Conservation (phyloP, 306 rosid genomes). For the Cicer judaicum region DNA sequence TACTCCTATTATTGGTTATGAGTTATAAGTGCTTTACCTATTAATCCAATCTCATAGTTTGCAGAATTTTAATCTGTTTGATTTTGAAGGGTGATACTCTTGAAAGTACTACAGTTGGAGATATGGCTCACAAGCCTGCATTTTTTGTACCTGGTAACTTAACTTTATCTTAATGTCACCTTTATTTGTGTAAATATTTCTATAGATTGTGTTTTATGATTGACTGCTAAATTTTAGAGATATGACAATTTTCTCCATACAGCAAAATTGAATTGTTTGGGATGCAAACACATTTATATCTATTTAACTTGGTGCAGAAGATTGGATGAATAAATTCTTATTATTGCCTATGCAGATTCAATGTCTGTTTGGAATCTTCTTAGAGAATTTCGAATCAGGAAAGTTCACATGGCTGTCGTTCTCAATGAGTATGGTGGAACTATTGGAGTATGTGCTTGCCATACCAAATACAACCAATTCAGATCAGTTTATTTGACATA, state of each 20-base stretch:
- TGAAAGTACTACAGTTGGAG: conserved; percentile 82
- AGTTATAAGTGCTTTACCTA: conserved; percentile 47
- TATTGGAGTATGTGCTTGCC: conserved; percentile 77
- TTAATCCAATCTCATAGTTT: conserved; percentile 63
- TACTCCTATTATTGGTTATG: conserved; percentile 37
- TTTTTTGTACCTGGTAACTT: conserved; percentile 97
- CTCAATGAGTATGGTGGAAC: conserved; percentile 99
- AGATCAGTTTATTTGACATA: conserved; percentile 41
- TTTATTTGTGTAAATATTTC: conserved; percentile 8
- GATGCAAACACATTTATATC: conserved; percentile 19
- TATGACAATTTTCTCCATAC: conserved; percentile 5
- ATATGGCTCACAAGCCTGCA: conserved; percentile 98
- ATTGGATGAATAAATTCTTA: conserved; percentile 43
- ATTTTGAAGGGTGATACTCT: conserved; percentile 95
- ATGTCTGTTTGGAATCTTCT: conserved; percentile 99
- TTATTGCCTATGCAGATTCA: conserved; percentile 75
- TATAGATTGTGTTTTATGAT: conserved; percentile 9
- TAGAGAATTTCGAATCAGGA: conserved; percentile 95
- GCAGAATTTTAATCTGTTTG: conserved; percentile 68
- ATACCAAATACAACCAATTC: conserved; percentile 32
- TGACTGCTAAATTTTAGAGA: not conserved
- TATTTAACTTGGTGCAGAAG: conserved; percentile 5
- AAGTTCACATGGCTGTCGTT: conserved; percentile 99
- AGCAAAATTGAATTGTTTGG: conserved; percentile 32
- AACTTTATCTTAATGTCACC: conserved; percentile 37